Evolutionary conservation across 768 basidiomycete genomes (phyloP), one percentile per base, ranked within the genome.

Genomic region (Leccinum olivaceopallidum): DNA sequence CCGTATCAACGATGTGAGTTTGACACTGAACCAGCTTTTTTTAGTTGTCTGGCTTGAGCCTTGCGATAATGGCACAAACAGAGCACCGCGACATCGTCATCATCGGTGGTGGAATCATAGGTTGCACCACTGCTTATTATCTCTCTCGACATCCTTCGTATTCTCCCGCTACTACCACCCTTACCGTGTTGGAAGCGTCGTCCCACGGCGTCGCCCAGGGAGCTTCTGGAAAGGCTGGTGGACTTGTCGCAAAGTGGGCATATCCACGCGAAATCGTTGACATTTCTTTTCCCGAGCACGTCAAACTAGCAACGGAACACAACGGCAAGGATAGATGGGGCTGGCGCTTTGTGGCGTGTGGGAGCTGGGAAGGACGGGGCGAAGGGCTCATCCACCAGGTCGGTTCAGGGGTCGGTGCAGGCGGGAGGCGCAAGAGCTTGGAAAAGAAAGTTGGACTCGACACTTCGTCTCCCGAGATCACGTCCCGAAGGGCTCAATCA

Each of bases 51-150:
- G 8, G 22, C 16, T 30, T 26, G 24, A 24, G 24, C 24, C 24
- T 24, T 34, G 6, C 53, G 26, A 20, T 18, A 16, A 74, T 71
- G 73, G 54, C 53, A 24, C 62, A 66, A 51, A 28, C 52, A 2
- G 60, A 57, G 22, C 58, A 69, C 47, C 67, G 62, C 47, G 65
- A 84, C 53, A 86, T 95, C 57, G 82, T 91, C 32, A 84, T 95
- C 61, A 80, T 95, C 61, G 93, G 94, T 28, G 94, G 87, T 22
- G 94, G 94, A 0, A 94, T 95, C 65, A 89, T 94, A 44, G 94
- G 94, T 9, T 86, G 88, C 60, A 88, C 88, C 1, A 90, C 87
- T 0, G 92, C 92, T 14, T 94, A 91, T 77, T 94, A 90, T 72
- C 79, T 93, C 55, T 76, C 88, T 14, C 79, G 79, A 24, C 85